A percentile compares a stretch with the other conserved stretches of the same genome.
Evolutionary conservation across 768 basidiomycete species (phyloP).

Genomic region (Phaeolepiota aurea): DNA sequence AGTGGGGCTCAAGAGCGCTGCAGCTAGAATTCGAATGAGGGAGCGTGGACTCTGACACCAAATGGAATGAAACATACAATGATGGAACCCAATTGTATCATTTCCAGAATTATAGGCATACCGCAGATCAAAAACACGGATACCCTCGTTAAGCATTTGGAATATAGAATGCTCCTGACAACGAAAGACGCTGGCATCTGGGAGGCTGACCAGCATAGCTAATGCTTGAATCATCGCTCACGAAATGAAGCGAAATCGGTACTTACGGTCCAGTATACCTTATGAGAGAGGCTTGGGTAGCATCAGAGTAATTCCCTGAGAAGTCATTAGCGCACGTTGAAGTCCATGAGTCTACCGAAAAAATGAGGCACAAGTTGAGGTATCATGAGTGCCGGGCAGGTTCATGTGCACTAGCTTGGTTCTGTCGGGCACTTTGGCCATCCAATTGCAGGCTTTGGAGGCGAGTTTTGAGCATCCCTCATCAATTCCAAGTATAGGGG

Average conservation of each 20-base stretch:
- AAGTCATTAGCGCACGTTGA: neutral
- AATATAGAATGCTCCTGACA: slow-evolving; percentile 40
- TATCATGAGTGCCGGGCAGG: slow-evolving; percentile 45
- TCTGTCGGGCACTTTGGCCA: slow-evolving; percentile 32
- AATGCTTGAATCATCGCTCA: neutral
- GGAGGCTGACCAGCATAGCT: slow-evolving; percentile 9
- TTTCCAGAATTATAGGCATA: slow-evolving; percentile 42
- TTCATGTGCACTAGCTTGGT: slow-evolving; percentile 39
- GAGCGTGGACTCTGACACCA: neutral
- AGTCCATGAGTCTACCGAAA: neutral
- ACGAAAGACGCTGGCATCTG: slow-evolving; percentile 23
- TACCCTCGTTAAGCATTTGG: slow-evolving; percentile 37
- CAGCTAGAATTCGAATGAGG: slow-evolving; percentile 19
- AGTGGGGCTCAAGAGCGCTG: slow-evolving; percentile 33
- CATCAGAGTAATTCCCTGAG: slow-evolving; percentile 36
- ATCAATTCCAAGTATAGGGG: slow-evolving; percentile 26
- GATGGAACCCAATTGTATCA: slow-evolving; percentile 40
- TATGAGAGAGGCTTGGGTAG: slow-evolving; percentile 28
- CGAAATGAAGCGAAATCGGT: neutral
- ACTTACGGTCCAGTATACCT: slow-evolving; percentile 37
- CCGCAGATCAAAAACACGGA: slow-evolving; percentile 42
- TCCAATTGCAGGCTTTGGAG: slow-evolving; percentile 33
- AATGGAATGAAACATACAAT: slow-evolving; percentile 22
- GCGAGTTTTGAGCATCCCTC: slow-evolving; percentile 21
- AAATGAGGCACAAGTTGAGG: slow-evolving; percentile 29